Evolutionary conservation across 129 eudicot species (phyloP), one percentile per base, ranked within the genome.

Genomic region (Centella asiatica): DNA sequence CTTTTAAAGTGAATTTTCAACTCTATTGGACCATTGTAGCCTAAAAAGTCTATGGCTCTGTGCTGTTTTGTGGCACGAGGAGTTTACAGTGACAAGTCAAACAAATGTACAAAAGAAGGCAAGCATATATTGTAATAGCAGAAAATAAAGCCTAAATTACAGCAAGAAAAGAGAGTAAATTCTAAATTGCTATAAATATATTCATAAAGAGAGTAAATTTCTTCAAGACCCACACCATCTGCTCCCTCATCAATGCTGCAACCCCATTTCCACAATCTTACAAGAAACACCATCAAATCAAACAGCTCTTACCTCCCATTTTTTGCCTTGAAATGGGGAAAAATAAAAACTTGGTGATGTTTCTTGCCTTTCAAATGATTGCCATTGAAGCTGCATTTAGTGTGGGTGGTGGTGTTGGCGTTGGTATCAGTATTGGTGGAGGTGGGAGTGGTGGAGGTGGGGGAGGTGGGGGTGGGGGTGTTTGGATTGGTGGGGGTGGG

Each of bases 341-440:
- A 42, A 75, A 22, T 57, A 83, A 25, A 45, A 75, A 22, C 61
- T 50, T 24, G 62, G 61, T 68, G 14, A 57, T 83, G 1, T 37
- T 59, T 46, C 70, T 81, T 25, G 26, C 78, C 65, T 53, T 72
- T 60, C 76, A 66, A 5, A 34, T 51, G 4, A 57, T 60, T 32
- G 72, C 65, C 72, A 60, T 68, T 56, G 75, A 62, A 23, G 82
- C 85, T 60, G 74, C 95, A 44, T 70, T 89, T 46, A 67, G 77
- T 34, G 90, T 76, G 2, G 85, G 90, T 49, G 89, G 89, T 53
- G 89, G 81, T 44, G 78, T 74, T 23, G 83, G 80, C 20, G 62
- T 77, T 22, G 66, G 81, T 8, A 60, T 72, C 1, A 58, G 79
- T 3, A 51, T 47, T 14, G 86, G 76, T 4, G 65, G 36, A 1